phyloP scores from a whole-genome alignment of 106 monocot species.

The Vanilla planifolia region DNA sequence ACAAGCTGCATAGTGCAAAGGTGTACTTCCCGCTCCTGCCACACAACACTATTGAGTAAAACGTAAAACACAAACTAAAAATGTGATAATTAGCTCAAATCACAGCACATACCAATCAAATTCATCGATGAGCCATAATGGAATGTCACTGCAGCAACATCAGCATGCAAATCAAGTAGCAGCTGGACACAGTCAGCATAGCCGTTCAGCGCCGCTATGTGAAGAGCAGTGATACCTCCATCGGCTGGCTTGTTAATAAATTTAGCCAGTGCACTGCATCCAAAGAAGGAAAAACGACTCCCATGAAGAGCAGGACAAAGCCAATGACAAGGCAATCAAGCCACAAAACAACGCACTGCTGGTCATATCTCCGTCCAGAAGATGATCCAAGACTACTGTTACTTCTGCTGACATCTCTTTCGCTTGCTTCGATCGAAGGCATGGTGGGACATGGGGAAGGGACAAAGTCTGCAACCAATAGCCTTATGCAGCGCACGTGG shows the following conservation, averaged over 20 bases:
- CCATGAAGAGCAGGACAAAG: background rate
- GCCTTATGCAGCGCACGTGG: conserved; percentile 61
- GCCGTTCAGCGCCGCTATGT: conserved; percentile 83
- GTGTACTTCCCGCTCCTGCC: conserved; percentile 91
- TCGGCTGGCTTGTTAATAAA: conserved; percentile 63
- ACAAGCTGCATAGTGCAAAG: conserved; percentile 97
- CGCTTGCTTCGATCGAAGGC: conserved; percentile 23
- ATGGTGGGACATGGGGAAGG: conserved; percentile 55
- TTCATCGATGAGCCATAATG: conserved; percentile 87
- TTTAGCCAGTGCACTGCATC: conserved; percentile 49
- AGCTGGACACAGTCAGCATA: conserved; percentile 63
- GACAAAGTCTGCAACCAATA: conserved; percentile 63
- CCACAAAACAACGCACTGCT: conserved; percentile 26
- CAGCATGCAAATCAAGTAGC: conserved; percentile 74
- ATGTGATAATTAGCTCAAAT: no score
- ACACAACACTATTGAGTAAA: no score
- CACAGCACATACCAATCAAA: conserved; percentile 79
- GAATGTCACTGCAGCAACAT: conserved; percentile 46
- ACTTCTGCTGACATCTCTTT: no score
- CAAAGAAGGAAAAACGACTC: no score
- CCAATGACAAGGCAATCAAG: background rate
- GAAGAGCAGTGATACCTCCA: conserved; percentile 79
- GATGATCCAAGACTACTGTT: background rate
- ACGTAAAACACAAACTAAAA: no score
- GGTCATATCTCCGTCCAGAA: conserved; percentile 32